phyloP scores from a whole-genome alignment of 2,329 filamentous ascomycete species.

The Beauveria pseudobassiana region DNA sequence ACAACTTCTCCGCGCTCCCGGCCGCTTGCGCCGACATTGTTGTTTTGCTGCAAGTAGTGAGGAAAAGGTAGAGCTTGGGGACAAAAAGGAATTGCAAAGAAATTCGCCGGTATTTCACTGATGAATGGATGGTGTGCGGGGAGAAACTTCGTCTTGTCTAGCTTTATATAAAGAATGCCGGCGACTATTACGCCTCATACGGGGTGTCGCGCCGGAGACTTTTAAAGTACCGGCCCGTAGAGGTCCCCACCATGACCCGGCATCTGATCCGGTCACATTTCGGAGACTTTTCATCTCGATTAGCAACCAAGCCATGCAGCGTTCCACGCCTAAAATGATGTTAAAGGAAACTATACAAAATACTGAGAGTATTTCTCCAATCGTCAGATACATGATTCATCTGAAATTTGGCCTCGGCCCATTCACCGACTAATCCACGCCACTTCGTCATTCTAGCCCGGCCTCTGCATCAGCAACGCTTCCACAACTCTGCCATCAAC shows the following conservation, averaged over 20 bases:
- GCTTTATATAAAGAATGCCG: slow-evolving; percentile 1
- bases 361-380: too few relatives aligned
- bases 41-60: background rate
- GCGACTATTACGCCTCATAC: background rate
- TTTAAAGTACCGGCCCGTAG: background rate
- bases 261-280: background rate
- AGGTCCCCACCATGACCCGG: background rate
- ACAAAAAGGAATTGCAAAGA: background rate
- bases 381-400: too few relatives aligned
- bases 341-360: too few relatives aligned
- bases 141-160: background rate
- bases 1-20: background rate
- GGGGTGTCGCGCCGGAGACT: background rate
- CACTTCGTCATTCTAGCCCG: too few relatives aligned
- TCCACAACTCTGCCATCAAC: too few relatives aligned
- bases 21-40: background rate
- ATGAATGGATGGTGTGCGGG: background rate
- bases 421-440: too few relatives aligned
- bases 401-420: too few relatives aligned
- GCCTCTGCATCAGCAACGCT: too few relatives aligned
- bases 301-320: background rate
- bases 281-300: slow-evolving; percentile 6
- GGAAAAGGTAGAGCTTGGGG: too few relatives aligned
- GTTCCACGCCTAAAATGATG: background rate
- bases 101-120: background rate